A percentile compares a stretch with the other conserved stretches of the same genome.
Conservation (phyloP, 805 yeast genomes). For the Hagleromyces aurorensis region DNA sequence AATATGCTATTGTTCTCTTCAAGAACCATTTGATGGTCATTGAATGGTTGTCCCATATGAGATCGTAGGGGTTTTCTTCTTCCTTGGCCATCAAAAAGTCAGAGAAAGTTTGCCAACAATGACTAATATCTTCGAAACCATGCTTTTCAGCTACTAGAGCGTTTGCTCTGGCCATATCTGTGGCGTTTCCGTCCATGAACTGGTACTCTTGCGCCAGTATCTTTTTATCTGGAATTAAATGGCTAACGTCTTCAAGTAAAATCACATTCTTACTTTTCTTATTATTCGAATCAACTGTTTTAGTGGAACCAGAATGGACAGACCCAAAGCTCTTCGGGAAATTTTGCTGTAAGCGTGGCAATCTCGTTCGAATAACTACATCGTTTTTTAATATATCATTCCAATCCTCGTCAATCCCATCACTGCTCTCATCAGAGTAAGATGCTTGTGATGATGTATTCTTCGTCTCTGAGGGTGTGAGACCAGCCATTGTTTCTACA, state of each 20-base stretch:
- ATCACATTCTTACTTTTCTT: constrained; percentile 46
- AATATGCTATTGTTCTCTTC: constrained; percentile 51
- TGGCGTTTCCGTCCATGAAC: constrained; percentile 53
- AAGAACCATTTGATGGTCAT: constrained; percentile 65
- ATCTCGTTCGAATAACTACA: constrained; percentile 38
- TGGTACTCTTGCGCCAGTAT: constrained; percentile 63
- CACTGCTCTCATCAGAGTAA: constrained; percentile 36
- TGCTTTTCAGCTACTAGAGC: constrained; percentile 57
- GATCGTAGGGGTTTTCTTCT: constrained; percentile 27
- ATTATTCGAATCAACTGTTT: constrained; percentile 21
- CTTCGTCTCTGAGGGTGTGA: constrained; percentile 10
- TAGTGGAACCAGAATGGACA: constrained; percentile 18
- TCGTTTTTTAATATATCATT: constrained; percentile 57
- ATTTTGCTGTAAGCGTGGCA: constrained; percentile 40
- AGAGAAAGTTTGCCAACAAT: constrained; percentile 63
- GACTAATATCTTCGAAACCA: constrained; percentile 56
- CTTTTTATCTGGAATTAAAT: constrained; percentile 67
- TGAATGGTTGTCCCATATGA: constrained; percentile 77
- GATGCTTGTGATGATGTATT: constrained; percentile 22
- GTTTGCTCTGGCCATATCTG: constrained; percentile 59
- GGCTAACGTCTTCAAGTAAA: constrained; percentile 53
- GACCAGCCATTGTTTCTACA: constrained; percentile 22
- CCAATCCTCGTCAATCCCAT: constrained; percentile 61
- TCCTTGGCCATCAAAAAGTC: constrained; percentile 28
- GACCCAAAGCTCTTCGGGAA: constrained; percentile 22